Conservation (phyloP, 2,329 filamentous ascomycete genomes). For the Leptographium wingfieldii region DNA sequence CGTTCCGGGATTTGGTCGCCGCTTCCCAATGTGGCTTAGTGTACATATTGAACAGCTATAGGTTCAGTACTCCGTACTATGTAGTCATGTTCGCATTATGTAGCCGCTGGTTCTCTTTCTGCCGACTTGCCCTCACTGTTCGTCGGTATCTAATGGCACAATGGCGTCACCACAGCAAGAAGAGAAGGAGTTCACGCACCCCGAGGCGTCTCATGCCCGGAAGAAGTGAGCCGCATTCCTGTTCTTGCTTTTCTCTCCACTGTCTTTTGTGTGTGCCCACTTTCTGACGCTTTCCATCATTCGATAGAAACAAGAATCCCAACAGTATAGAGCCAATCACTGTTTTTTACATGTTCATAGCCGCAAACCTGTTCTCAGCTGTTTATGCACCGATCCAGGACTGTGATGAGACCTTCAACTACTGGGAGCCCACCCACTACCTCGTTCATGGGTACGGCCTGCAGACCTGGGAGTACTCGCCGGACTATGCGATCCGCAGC, state of each 20-base stretch:
- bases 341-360: slow-evolving; percentile 70
- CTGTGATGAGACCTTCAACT: slow-evolving; percentile 98
- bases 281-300: neutral
- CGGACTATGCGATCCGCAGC: slow-evolving; percentile 85
- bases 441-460: slow-evolving; percentile 83
- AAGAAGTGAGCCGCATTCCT: slow-evolving; percentile 28
- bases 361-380: slow-evolving; percentile 63
- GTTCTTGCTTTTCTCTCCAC: neutral
- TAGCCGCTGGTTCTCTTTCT: neutral
- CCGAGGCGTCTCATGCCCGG: slow-evolving; percentile 35
- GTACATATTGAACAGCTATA: neutral
- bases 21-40: neutral
- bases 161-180: slow-evolving; percentile 26
- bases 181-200: slow-evolving; percentile 31
- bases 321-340: slow-evolving; percentile 59
- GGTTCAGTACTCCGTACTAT: neutral
- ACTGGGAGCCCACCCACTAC: slow-evolving; percentile 96
- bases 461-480: slow-evolving; percentile 98
- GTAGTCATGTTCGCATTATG: too few relatives aligned
- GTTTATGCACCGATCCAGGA: slow-evolving; percentile 85
- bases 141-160: slow-evolving; percentile 9
- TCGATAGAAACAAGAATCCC: slow-evolving; percentile 29
- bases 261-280: neutral
- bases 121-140: neutral
- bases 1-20: neutral